Evolutionary conservation across 257 asterid species (phyloP).

Genomic region (Penstemon barbatus): DNA sequence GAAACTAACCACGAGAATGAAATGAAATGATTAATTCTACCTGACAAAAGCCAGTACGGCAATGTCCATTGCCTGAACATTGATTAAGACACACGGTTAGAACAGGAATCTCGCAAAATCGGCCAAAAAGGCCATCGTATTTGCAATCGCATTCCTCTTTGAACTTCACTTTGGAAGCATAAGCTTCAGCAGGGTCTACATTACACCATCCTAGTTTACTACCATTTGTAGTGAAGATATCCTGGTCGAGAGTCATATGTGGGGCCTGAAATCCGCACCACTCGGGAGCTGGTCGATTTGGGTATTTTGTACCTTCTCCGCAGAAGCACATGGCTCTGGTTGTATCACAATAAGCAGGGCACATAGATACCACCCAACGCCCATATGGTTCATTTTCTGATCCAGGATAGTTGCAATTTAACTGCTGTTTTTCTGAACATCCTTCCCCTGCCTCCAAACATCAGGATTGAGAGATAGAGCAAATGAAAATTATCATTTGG

Average conservation of each 20-base stretch:
- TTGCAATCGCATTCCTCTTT: constrained; percentile 96
- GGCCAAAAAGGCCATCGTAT: constrained; percentile 90
- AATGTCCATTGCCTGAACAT: constrained; percentile 75
- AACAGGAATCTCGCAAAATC: constrained; percentile 84
- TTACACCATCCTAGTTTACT: constrained; percentile 90
- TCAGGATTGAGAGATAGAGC: constrained; percentile 13
- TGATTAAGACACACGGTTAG: constrained; percentile 80
- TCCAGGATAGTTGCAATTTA: constrained; percentile 72
- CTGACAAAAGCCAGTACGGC: constrained; percentile 98
- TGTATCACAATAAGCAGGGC: constrained; percentile 83
- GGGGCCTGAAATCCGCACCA: constrained; percentile 80
- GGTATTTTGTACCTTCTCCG: constrained; percentile 94
- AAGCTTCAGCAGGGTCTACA: constrained; percentile 80
- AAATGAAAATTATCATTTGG: not conserved
- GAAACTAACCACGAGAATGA: constrained; percentile 1
- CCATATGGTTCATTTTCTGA: constrained; percentile 67
- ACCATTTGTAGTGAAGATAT: constrained; percentile 67
- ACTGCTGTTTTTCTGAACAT: constrained; percentile 67
- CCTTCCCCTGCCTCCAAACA: constrained; percentile 71
- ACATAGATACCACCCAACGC: constrained; percentile 87
- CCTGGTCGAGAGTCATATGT: constrained; percentile 47
- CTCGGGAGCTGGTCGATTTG: constrained; percentile 88
- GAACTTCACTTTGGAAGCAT: constrained; percentile 53
- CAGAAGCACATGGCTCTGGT: constrained; percentile 96
- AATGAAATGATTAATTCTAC: constrained; percentile 39